Conservation (phyloP, 78 protist genomes). For the Dictyostelium intermedium region DNA sequence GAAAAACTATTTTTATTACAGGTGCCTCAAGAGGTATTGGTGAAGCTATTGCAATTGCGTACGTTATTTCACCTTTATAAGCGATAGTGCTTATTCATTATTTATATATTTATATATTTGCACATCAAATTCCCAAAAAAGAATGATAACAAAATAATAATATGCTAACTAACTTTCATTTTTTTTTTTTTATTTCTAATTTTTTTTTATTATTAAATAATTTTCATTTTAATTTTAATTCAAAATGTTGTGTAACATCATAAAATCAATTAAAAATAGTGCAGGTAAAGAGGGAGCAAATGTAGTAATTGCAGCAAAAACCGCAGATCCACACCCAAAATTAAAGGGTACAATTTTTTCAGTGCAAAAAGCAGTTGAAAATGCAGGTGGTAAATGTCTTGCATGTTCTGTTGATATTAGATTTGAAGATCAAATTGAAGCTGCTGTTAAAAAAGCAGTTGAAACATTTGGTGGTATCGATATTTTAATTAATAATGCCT, state of each 20-base stretch:
- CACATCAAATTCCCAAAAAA: too few species aligned
- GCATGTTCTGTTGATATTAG: conserved; percentile 83
- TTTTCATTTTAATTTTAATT: too few species aligned
- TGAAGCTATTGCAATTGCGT: conserved; percentile 68
- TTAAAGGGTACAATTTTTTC: conserved; percentile 91
- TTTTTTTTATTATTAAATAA: neutral
- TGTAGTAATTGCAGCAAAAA: conserved; percentile 86
- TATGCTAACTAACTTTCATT: neutral
- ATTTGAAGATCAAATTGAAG: conserved; percentile 77
- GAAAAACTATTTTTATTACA: conserved; percentile 75
- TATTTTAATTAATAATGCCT: conserved; percentile 91
- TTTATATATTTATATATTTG: neutral
- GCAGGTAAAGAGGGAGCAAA: conserved; percentile 75
- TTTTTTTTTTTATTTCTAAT: neutral
- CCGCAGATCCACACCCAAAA: conserved; percentile 88
- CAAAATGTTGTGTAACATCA: too few species aligned
- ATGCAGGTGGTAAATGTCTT: conserved; percentile 74
- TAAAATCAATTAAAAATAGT: too few species aligned
- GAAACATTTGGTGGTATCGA: conserved; percentile 90
- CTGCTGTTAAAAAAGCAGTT: conserved; percentile 86
- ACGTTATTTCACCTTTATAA: neutral
- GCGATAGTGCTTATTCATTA: too few species aligned
- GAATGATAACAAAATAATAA: neutral
- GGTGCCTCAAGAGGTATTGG: conserved; percentile 86
- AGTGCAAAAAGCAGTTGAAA: conserved; percentile 85